Base-by-base conservation (phyloP, 345 rosid genomes). In the Hibiscus tridactylites region DNA sequence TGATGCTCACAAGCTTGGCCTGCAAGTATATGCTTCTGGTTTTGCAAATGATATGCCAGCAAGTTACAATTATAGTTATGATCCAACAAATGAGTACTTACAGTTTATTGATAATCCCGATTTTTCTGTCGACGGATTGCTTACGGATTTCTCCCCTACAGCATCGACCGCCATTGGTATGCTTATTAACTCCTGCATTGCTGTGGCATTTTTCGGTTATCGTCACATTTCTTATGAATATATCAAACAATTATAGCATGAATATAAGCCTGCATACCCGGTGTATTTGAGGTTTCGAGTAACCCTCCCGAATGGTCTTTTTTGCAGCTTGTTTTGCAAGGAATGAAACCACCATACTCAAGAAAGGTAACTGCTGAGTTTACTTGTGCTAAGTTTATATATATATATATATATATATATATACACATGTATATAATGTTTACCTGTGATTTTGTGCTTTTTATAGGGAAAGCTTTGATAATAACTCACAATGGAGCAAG, bases 401-500 rank as follows among this genome's bases (percentile, higher is more conserved):
- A 9, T 4, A 26, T 24, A 3, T 1, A 47, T 50, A 46, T 21
- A 21, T 31, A 31, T 31, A 31, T 1, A 11, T 11, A 13, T 11
- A 10, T 11, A n/a, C 0, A 28, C 13, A 1, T 1, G 4, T 53
- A 52, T 11, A 39, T 26, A 39, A 60, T 19, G 8, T 57, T 71
- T 71, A 0, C 24, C 12, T 46, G 29, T 12, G 21, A 5, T 59
- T 15, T 42, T 57, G 19, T 26, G 12, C 61, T 28, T 65, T 35
- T 62, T 66, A 44, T 85, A 83, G 93, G 78, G 39, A 60, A 74
- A 44, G 72, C 87, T 13, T 70, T 88, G 81, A 77, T 94, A 71
- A 87, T 94, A 78, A 65, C 86, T 68, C 91, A 88, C 75, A 88
- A 90, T 53, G 98, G 98, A 54, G 96, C 98, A 37, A 91, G 97